phyloP scores from a whole-genome alignment of 2,329 filamentous ascomycete genomes.

The Exophiala sideris region DNA sequence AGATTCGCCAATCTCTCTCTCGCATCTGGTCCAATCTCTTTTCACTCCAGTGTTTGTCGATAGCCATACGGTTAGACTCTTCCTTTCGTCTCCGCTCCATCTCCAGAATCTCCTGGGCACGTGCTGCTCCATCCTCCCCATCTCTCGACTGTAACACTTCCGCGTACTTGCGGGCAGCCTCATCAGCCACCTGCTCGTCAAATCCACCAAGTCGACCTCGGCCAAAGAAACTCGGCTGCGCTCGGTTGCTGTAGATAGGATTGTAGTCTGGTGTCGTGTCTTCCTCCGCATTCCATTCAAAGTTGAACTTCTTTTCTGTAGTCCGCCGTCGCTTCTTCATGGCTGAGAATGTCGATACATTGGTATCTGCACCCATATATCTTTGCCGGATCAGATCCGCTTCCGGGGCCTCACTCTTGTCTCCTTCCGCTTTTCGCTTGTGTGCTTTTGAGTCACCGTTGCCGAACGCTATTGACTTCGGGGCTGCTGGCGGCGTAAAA shows the following conservation, averaged over 20 bases:
- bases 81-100: constrained; percentile 77
- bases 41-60: constrained; percentile 94
- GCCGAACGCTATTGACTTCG: constrained; percentile 38
- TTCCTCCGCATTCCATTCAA: constrained; percentile 94
- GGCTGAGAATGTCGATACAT: constrained; percentile 83
- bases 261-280: constrained; percentile 85
- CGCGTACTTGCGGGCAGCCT: constrained; percentile 55
- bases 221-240: constrained; percentile 67
- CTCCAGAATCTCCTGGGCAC: constrained; percentile 77
- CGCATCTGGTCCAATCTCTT: constrained; percentile 92
- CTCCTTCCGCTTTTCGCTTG: constrained; percentile 48
- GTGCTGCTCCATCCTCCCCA: constrained; percentile 67
- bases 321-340: constrained; percentile 94
- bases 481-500: constrained; percentile 51
- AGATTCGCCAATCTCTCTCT: constrained; percentile 97
- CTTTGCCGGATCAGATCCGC: constrained; percentile 70
- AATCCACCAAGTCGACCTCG: constrained; percentile 66
- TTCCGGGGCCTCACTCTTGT: constrained; percentile 61
- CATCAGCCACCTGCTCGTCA: constrained; percentile 54
- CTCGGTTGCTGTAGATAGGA: constrained; percentile 68
- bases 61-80: constrained; percentile 65
- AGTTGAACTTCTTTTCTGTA: constrained; percentile 97
- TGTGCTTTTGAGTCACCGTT: constrained; percentile 38
- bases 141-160: constrained; percentile 72
- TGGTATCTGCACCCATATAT: constrained; percentile 89